These are phyloP conservation scores for Ceratobasidium sp. DNA, from an alignment of 1,284 basidiomycete species.

Conservation along the genomic window DNA sequence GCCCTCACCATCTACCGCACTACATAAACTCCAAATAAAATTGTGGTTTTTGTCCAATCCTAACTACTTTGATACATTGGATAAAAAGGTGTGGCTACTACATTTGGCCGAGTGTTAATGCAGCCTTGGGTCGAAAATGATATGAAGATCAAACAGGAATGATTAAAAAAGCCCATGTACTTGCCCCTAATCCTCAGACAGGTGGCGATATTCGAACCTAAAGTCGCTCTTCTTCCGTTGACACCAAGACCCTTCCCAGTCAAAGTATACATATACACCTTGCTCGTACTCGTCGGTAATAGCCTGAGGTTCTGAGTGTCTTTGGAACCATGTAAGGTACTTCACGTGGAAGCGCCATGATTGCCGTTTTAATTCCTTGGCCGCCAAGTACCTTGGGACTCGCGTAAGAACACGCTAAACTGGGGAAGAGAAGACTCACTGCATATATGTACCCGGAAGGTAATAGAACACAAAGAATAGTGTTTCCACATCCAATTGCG, in stretches of 20 bases:
- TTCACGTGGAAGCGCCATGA: conserved; percentile 99
- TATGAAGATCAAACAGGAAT: conserved; percentile 34
- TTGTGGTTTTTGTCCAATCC: conserved; percentile 30
- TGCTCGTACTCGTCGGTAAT: conserved; percentile 99
- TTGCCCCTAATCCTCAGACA: conserved; percentile 73
- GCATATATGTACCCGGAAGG: conserved; percentile 94
- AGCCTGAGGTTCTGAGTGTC: conserved; percentile 97
- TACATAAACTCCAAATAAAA: conserved; percentile 8
- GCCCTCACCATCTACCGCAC: neutral
- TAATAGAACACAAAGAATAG: conserved; percentile 99
- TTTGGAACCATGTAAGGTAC: conserved; percentile 99
- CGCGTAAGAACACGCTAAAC: conserved; percentile 1
- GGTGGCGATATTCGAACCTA: conserved; percentile 90
- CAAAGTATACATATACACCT: conserved; percentile 96
- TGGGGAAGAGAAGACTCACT: conserved; percentile 59
- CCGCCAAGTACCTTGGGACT: conserved; percentile 80
- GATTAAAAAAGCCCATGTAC: neutral
- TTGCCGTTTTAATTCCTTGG: conserved; percentile 95
- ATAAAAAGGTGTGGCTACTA: conserved; percentile 36
- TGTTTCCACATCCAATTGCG: conserved; percentile 95
- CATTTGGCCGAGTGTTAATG: conserved; percentile 35
- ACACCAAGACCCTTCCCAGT: conserved; percentile 98
- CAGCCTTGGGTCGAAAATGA: conserved; percentile 33
- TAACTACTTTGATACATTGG: conserved; percentile 36
- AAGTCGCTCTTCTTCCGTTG: conserved; percentile 98